Evolutionary conservation across 208 protist species (phyloP).

Genomic region (Dictyostelium gargantuum): DNA sequence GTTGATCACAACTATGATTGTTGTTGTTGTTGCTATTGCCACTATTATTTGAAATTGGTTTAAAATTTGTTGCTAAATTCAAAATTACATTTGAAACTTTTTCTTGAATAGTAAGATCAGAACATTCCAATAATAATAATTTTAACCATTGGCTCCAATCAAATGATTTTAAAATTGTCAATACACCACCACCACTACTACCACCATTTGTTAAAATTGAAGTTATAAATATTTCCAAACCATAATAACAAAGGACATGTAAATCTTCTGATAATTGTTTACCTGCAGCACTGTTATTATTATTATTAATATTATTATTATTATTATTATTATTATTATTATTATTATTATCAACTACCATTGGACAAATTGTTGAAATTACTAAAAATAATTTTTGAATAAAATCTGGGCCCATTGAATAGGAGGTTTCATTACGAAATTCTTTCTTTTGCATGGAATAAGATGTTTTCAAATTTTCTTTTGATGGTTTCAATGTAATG

Average conservation of each 20-base stretch:
- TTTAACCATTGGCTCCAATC: conserved; percentile 32
- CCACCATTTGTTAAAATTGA: neutral
- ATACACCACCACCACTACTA: neutral
- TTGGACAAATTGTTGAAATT: neutral
- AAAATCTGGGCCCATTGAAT: neutral
- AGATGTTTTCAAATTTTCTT: neutral
- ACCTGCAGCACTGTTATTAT: too few relatives aligned
- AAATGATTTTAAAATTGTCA: neutral
- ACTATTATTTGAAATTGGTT: neutral
- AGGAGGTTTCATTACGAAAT: neutral
- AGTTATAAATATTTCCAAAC: conserved; percentile 15
- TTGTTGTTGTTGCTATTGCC: too few relatives aligned
- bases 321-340: neutral
- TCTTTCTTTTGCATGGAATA: conserved; percentile 4
- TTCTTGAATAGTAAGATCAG: neutral
- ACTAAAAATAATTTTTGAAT: neutral
- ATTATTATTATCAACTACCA: neutral
- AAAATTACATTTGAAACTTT: neutral
- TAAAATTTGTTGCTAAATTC: conserved; percentile 2
- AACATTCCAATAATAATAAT: conserved; percentile 27
- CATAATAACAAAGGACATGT: neutral
- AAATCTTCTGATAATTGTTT: neutral
- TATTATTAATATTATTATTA: too few relatives aligned
- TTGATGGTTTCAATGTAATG: neutral
- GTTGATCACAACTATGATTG: too few relatives aligned